A percentile compares a stretch with the other conserved stretches of the same genome.
Evolutionary conservation across 2,329 filamentous ascomycete genomes (phyloP).

Genomic region (Piedraia hortae): DNA sequence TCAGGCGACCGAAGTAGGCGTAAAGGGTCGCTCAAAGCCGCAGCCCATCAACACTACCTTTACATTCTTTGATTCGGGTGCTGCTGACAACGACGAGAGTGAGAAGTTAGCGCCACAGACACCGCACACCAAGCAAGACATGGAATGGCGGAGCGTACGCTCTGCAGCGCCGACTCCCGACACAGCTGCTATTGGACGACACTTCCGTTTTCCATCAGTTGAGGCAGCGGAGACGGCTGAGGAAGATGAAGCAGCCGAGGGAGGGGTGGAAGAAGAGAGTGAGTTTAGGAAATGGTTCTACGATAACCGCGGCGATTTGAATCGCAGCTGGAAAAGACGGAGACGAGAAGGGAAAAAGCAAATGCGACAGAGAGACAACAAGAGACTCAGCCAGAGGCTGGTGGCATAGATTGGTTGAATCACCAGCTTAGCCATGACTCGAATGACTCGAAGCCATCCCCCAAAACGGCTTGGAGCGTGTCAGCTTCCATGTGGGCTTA

Average conservation of each 20-base stretch:
- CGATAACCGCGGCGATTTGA: constrained; percentile 21
- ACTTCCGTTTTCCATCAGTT: constrained; percentile 27
- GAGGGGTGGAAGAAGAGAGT: constrained; percentile 16
- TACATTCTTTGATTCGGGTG: constrained; percentile 38
- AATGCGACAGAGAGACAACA: constrained; percentile 31
- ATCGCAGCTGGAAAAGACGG: constrained; percentile 25
- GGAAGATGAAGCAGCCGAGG: constrained; percentile 8
- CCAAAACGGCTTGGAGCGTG: too few relatives aligned
- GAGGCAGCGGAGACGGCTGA: constrained; percentile 21
- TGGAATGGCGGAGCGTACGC: constrained; percentile 45
- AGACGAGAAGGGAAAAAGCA: constrained; percentile 31
- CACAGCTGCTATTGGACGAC: constrained; percentile 47
- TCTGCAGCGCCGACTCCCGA: constrained; percentile 89
- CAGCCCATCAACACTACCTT: constrained; percentile 31
- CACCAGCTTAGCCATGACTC: too few relatives aligned
- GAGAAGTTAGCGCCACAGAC: constrained; percentile 28
- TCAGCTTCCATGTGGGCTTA: too few relatives aligned
- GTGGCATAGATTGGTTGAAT: too few relatives aligned
- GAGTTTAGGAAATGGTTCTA: constrained; percentile 36
- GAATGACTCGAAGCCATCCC: too few relatives aligned
- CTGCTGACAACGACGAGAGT: constrained; percentile 17
- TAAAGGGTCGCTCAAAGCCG: constrained; percentile 14
- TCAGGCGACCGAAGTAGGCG: constrained; percentile 11
- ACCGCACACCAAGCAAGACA: constrained; percentile 54
- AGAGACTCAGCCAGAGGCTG: constrained; percentile 17